Base-by-base conservation (phyloP, 1,139 yeast species). In the Blastobotrys arbuscula region DNA sequence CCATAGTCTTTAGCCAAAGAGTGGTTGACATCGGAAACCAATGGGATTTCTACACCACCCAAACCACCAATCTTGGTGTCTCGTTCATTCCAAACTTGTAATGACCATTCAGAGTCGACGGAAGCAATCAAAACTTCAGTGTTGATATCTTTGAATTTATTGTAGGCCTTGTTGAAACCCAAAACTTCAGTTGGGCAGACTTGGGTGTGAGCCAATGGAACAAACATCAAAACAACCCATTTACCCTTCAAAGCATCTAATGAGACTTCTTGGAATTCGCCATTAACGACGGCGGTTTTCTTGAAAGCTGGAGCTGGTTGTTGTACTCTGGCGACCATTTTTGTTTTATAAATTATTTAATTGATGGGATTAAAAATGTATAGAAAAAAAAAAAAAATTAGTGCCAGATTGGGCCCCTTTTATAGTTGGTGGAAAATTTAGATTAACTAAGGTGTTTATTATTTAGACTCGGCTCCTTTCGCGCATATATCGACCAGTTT, bases 111-210 rank as follows among this genome's bases (percentile, higher is more conserved):
- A 54, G 97, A 90, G 77, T 92, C 98, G 62, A 97, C 90, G 55
- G 97, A 90, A 61, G 97, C 97, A 63, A 92, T 89, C 69, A 92
- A 80, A 50, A 92, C 83, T 75, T 88, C 86, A 61, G 89, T 82
- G 65, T 82, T 92, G 71, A 88, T 84, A 60, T 81, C 95, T 62
- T 84, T 73, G 75, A 92, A 92, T 78, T 84, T 82, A 78, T 84
- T 81, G 62, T 81, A 84, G 61, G 96, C 96, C 63, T 90, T 96
- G 57, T 96, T 86, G 84, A 88, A 92, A 64, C 97, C 97, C 74
- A 92, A 83, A 77, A 90, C 89, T 78, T 90, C 97, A 59, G 97
- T 92, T 71, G 97, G 98, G 76, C 98, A 92, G 59, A 92, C 97
- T 64, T 92, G 92, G 57, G 98, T 92, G 89, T 44, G 47, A 50